These are phyloP conservation scores for Cyclotella sp. DNA, from an alignment of 108 stramenopile species.

Conservation along the genomic window DNA sequence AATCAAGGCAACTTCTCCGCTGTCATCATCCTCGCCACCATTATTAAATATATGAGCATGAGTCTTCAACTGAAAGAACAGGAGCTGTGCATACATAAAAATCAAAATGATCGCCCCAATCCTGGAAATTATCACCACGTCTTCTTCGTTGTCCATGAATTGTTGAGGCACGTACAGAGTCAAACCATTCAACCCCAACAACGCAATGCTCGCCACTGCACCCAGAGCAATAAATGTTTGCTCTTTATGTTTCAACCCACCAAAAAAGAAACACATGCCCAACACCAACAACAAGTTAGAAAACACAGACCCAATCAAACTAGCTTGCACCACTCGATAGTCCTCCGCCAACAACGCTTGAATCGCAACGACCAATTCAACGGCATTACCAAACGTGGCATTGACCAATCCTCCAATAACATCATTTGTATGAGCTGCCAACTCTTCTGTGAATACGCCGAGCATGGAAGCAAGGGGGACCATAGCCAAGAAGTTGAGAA, in stretches of 20 bases:
- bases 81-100: conserved; percentile 89
- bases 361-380: conserved; percentile 92
- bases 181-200: conserved; percentile 83
- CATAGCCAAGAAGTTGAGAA: conserved; percentile 93
- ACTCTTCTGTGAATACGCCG: conserved; percentile 97
- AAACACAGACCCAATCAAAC: conserved; percentile 96
- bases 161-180: conserved; percentile 88
- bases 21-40: conserved; percentile 45
- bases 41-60: conserved; percentile 88
- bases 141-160: conserved; percentile 74
- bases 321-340: conserved; percentile 93
- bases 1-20: conserved; percentile 60
- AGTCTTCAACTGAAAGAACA: conserved; percentile 93
- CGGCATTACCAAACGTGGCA: conserved; percentile 97
- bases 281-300: conserved; percentile 94
- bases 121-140: conserved; percentile 77
- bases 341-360: conserved; percentile 82
- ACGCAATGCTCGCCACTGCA: conserved; percentile 79
- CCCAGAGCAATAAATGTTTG: conserved; percentile 85
- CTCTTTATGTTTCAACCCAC: conserved; percentile 88
- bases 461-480: conserved; percentile 92
- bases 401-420: conserved; percentile 95
- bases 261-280: conserved; percentile 96
- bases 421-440: conserved; percentile 95
- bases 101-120: conserved; percentile 86